Conservation (phyloP, 192 early-diverging fungal genomes). For the Coemansia sp. region DNA sequence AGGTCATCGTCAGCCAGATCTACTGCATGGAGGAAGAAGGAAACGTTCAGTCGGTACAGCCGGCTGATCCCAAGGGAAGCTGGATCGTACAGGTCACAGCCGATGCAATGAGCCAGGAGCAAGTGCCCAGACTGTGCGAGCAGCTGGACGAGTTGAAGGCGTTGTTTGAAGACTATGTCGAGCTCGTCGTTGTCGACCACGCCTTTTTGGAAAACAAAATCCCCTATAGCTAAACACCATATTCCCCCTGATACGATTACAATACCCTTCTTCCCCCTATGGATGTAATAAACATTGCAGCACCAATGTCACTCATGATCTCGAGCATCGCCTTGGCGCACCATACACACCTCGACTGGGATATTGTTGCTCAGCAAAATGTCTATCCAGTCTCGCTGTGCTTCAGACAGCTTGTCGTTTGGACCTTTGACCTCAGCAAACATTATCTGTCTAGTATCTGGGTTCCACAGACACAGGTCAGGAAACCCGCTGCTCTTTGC, state of each 20-base stretch:
- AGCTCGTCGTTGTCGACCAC: conserved; percentile 53
- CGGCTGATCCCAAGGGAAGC: conserved; percentile 43
- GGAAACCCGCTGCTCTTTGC: conserved; percentile 64
- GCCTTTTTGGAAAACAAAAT: conserved; percentile 51
- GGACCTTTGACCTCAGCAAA: conserved; percentile 73
- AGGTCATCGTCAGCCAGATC: conserved; percentile 59
- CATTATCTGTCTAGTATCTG: conserved; percentile 47
- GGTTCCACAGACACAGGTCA: conserved; percentile 68
- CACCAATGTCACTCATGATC: conserved; percentile 7
- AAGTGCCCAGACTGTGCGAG: conserved; percentile 41
- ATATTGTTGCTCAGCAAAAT: conserved; percentile 52
- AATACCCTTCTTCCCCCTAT: too few species aligned
- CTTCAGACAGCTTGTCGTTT: conserved; percentile 62
- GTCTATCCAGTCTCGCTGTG: conserved; percentile 68
- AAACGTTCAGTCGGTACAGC: conserved; percentile 48
- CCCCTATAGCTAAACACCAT: conserved; percentile 17
- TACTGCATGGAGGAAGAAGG: conserved; percentile 51
- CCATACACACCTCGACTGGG: conserved; percentile 61
- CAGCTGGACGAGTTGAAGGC: conserved; percentile 52
- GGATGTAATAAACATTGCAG: too few species aligned
- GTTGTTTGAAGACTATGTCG: conserved; percentile 53
- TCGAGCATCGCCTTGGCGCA: conserved; percentile 39
- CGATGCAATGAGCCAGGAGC: conserved; percentile 51
- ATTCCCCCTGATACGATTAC: background rate
- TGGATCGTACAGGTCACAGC: conserved; percentile 65